A percentile compares a stretch with the other conserved stretches of the same genome.
These are phyloP conservation scores for Linaria vulgaris DNA, from an alignment of 257 asterid species.

Conservation along the genomic window DNA sequence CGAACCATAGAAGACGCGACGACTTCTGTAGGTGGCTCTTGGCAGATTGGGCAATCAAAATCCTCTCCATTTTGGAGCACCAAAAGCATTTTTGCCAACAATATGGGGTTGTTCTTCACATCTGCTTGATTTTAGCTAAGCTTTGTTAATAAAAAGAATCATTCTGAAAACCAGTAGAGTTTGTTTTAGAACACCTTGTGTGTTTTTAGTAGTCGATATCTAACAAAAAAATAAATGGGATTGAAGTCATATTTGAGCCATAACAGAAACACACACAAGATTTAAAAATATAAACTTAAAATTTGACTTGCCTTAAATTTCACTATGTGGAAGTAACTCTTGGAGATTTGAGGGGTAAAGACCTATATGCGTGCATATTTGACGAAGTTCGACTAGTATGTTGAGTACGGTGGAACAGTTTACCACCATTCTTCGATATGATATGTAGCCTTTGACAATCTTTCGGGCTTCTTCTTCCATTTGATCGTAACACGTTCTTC, in stretches of 20 bases:
- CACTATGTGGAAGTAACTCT: constrained; percentile 55
- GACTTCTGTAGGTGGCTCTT: constrained; percentile 54
- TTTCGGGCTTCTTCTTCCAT: constrained; percentile 55
- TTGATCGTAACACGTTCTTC: constrained; percentile 60
- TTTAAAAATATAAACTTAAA: background rate
- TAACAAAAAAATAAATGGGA: too few species aligned
- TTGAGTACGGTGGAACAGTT: constrained; percentile 50
- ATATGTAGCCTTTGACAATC: constrained; percentile 36
- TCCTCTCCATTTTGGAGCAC: constrained; percentile 73
- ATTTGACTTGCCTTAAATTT: constrained; percentile 70
- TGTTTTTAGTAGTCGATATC: too few species aligned
- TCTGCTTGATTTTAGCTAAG: constrained; percentile 43
- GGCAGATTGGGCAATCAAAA: constrained; percentile 71
- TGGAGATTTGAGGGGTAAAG: constrained; percentile 47
- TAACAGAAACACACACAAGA: too few species aligned
- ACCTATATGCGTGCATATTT: constrained; percentile 45
- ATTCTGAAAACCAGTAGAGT: too few species aligned
- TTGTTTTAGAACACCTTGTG: too few species aligned
- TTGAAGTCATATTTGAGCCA: too few species aligned
- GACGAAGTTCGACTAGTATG: constrained; percentile 58
- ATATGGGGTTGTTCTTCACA: constrained; percentile 61
- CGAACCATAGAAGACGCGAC: constrained; percentile 61
- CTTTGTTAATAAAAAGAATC: constrained; percentile 37
- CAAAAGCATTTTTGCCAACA: constrained; percentile 53
- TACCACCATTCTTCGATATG: constrained; percentile 26